Conservation (phyloP, 2,329 filamentous ascomycete species). For the Davidsoniella eucalypti region DNA sequence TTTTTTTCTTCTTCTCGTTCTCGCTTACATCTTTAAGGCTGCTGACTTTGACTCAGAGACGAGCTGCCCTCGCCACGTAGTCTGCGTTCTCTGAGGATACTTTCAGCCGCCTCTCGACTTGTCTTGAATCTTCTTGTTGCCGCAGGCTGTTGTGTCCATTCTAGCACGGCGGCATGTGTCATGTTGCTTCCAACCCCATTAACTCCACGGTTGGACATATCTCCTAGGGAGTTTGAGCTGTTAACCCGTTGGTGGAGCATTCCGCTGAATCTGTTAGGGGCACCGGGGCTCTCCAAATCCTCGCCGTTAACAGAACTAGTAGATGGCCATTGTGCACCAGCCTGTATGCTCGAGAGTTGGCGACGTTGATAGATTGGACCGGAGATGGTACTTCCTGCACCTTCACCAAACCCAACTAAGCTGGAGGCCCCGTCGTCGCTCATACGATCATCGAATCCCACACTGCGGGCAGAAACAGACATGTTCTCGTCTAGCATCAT, state of each 20-base stretch:
- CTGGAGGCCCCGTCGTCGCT: slow-evolving; percentile 73
- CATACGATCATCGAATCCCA: slow-evolving; percentile 51
- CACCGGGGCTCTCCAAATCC: slow-evolving; percentile 2
- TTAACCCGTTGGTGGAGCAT: slow-evolving; percentile 8
- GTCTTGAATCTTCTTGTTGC: slow-evolving; percentile 11
- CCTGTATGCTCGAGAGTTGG: slow-evolving; percentile 14
- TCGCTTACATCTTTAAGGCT: too few relatives aligned
- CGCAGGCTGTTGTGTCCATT: slow-evolving; percentile 11
- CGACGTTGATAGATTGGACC: slow-evolving; percentile 54
- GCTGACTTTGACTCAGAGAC: too few relatives aligned
- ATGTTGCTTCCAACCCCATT: not conserved
- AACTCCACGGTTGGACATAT: slow-evolving; percentile 1
- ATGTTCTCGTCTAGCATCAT: slow-evolving; percentile 34
- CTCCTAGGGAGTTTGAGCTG: slow-evolving; percentile 9
- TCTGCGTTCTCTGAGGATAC: slow-evolving; percentile 10
- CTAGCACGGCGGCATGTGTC: slow-evolving; percentile 9
- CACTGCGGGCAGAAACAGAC: slow-evolving; percentile 29
- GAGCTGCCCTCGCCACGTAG: not conserved
- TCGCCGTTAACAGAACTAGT: slow-evolving; percentile 1
- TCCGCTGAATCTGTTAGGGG: not conserved
- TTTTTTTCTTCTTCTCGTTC: not conserved
- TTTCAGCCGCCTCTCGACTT: slow-evolving; percentile 11
- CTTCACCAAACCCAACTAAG: slow-evolving; percentile 83
- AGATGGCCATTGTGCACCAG: slow-evolving; percentile 2
- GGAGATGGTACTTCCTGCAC: slow-evolving; percentile 69